Evolutionary conservation across 257 asterid species (phyloP), one percentile per base, ranked within the genome.

Genomic region (Rauvolfia tetraphylla): DNA sequence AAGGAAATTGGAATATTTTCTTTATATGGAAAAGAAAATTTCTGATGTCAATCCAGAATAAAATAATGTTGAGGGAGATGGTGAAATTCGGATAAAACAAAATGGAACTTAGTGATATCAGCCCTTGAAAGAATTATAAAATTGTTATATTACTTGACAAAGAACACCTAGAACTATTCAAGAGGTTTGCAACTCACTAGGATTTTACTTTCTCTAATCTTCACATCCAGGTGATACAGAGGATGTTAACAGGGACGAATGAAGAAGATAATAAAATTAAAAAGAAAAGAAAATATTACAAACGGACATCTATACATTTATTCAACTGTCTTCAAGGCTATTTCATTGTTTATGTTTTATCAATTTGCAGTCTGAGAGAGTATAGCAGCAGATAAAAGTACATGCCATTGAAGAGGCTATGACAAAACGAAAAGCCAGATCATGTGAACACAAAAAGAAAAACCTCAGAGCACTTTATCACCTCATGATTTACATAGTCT

Each of bases 401-500:
- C 51, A 38, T 22, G 49, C 14, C 33, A 23, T 44, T 48, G 42
- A 44, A 29, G 31, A 14, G 34, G 54, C 4, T 23, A 41, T 53
- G 17, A 25, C 31, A 13, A 25, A 20, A 20, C 33, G 36, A 22
- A 77, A 72, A 62, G 54, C 68, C n/a, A 65, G 36, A 48, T 62
- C 59, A 70, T 65, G 67, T 69, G 56, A 75, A 69, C 58, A 63
- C 20, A n/a, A 71, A 62, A 75, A 75, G 78, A 75, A 75, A 68
- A 79, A 66, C 56, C 42, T 42, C 10, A 57, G 54, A 71, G 53
- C 22, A 74, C 48, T n/a, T 61, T 65, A 83, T 80, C 91, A 95
- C 99, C 99, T 95, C 98, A 71, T 88, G 91, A 80, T 87, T 93
- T 68, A 86, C 82, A 84, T 93, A 95, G 83, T 95, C 99, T 3